Conservation (phyloP, 2,329 filamentous ascomycete species). For the Simplicillium sp. region DNA sequence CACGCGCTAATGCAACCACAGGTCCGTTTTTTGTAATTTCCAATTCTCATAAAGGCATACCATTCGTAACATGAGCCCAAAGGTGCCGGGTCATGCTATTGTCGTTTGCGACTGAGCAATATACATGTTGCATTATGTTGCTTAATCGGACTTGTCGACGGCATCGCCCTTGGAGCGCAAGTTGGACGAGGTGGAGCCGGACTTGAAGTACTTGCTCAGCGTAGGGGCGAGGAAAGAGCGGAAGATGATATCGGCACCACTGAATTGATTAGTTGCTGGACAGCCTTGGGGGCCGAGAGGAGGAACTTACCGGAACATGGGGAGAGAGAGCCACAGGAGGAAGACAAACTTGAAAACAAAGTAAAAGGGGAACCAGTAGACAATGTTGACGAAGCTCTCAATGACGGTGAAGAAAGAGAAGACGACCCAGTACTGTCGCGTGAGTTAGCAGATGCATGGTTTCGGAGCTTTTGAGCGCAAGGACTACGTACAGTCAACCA, state of each 20-base stretch:
- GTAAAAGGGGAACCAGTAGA: slow-evolving; percentile 98
- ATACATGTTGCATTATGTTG: too few species aligned
- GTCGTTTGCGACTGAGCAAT: too few species aligned
- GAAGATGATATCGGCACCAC: slow-evolving; percentile 94
- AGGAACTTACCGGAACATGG: slow-evolving; percentile 71
- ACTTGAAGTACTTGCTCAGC: slow-evolving; percentile 82
- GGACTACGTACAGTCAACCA: slow-evolving; percentile 55
- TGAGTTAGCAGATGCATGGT: slow-evolving; percentile 21
- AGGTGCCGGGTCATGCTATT: too few species aligned
- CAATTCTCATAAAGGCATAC: too few species aligned
- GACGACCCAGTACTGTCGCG: slow-evolving; percentile 73
- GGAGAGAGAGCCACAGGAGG: slow-evolving; percentile 94
- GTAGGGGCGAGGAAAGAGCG: slow-evolving; percentile 88
- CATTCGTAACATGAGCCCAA: too few species aligned
- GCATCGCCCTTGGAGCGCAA: slow-evolving; percentile 83
- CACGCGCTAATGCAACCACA: too few species aligned
- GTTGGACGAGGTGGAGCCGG: slow-evolving; percentile 69
- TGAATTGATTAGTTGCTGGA: slow-evolving; percentile 25
- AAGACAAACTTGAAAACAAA: slow-evolving; percentile 99
- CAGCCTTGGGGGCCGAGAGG: not conserved
- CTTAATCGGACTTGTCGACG: slow-evolving; percentile 59
- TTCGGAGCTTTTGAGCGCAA: slow-evolving; percentile 1
- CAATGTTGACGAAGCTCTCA: slow-evolving; percentile 74
- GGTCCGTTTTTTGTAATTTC: too few species aligned
- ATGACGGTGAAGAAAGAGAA: slow-evolving; percentile 74